Base-by-base conservation (phyloP, 352 stramenopile species). In the Phytophthora capsici region DNA sequence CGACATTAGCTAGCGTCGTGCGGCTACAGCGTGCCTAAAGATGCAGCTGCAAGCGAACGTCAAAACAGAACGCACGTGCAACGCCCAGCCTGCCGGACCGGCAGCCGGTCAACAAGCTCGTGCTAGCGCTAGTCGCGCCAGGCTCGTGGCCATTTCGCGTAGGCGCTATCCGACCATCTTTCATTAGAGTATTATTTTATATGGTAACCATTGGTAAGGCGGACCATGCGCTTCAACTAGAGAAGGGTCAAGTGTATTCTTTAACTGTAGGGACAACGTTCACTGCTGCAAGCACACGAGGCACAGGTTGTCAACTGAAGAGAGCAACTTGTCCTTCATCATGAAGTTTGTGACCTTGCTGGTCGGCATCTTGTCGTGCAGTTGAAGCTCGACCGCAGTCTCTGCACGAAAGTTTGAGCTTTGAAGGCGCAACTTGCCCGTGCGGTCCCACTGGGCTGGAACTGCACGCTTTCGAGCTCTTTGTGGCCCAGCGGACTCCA, bases 41-140 rank as follows among this genome's bases (percentile, higher is more conserved):
- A 20, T 43, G 40, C 12, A 3, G 17, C 26, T 26, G 38, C 16
- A 14, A 30, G 22, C 43, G 28, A 8, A 34, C 23, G 23, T n/a
- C 23, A 65, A 65, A 64, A 63, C 44, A 69, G 60, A 69, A 63
- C 28, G 28, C 28, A 34, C 28, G 28, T 34, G 28, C 28, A 34
- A 34, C 28, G 28, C 28, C 28, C 28, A 34, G 28, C 9, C 28
- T 9, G 28, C 28, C n/a, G n/a, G n/a, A n/a, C n/a, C n/a, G n/a
- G n/a, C n/a, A n/a, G n/a, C n/a, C 61, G 61, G 61, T 65, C 61
- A 69, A 54, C 61, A 69, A n/a, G 17, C 46, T 17, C 43, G 48
- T 40, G 51, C 48, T 34, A 26, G 40, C 34, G 41, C 32, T 52
- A 59, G 38, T 52, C 55, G 22, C 43, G 23, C n/a, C 32, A 19